Percentiles rank a stretch among this genome's conserved stretches.
Evolutionary conservation across 208 protist species (phyloP).

Genomic region (Leishmania guyanensis): DNA sequence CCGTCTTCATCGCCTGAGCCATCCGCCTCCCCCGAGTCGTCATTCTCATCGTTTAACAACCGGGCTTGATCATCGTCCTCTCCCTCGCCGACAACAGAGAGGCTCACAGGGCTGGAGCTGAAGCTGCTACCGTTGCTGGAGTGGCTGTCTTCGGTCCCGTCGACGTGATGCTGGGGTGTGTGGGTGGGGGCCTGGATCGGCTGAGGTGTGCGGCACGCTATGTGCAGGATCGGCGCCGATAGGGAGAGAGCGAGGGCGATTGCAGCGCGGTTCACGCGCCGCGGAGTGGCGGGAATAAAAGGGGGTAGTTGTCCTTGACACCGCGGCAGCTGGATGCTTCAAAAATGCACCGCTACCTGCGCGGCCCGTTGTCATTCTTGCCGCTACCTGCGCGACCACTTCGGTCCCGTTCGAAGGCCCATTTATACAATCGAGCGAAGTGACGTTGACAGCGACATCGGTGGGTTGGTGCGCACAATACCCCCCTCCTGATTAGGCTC

Average conservation of each 20-base stretch:
- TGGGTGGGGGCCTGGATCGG: not conserved
- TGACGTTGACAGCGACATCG: not conserved
- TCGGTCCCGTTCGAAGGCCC: not conserved
- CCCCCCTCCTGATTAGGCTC: not conserved
- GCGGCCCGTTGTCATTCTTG: not conserved
- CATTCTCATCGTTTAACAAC: not conserved
- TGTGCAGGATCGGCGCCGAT: not conserved
- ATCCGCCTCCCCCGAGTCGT: not conserved
- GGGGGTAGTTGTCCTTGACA: not conserved
- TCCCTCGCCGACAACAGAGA: not conserved
- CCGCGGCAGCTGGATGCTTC: not conserved
- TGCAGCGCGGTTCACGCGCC: not conserved
- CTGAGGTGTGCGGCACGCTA: not conserved
- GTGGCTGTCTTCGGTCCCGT: not conserved
- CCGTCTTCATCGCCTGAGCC: not conserved
- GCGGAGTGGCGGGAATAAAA: not conserved
- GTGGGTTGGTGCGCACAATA: not conserved
- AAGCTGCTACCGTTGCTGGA: not conserved
- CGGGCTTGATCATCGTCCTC: not conserved
- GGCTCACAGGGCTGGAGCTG: not conserved
- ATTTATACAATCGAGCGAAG: slow-evolving; percentile 27
- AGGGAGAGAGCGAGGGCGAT: not conserved
- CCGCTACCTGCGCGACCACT: not conserved
- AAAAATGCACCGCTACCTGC: not conserved
- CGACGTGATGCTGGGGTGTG: too few species aligned